Base-by-base conservation (phyloP, 2,329 filamentous ascomycete species). In the Bipolaris victoriae region DNA sequence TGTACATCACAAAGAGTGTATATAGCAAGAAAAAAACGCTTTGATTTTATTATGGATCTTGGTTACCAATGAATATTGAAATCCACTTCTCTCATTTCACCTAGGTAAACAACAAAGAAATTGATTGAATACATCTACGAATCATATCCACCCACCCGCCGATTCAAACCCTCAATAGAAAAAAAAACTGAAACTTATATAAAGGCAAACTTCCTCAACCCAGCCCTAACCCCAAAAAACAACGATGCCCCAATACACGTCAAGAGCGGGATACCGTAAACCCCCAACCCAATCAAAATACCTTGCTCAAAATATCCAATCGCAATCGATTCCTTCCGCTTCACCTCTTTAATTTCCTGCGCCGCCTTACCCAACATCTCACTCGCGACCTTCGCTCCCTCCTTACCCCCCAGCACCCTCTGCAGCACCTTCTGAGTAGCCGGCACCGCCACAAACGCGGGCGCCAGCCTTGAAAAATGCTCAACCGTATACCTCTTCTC, bases 261-360 rank as follows among this genome's bases (percentile, higher is more conserved):
- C 45, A 75, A n/a, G 5, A 75, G 11, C 13, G 73, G 73, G 20
- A 74, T 57, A 6, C 68, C 72, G 49, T 67, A 74, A 16, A 79
- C 31, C 0, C 73, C 73, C 46, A 78, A 52, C 2, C 76, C 77
- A 24, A 77, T 71, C 31, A 64, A 71, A 55, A 61, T 74, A 48
- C 61, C 76, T 62, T 66, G 75, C 66, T 61, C 70, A 29, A 73
- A 73, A 40, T 65, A 72, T 0, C 69, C 70, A 43, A 68, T 60
- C 1, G 71, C 67, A 39, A 71, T 70, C 56, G 61, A 69, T 15
- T 75, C 69, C 16, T 72, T 61, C 10, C 76, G 66, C 61, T 77
- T 77, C 57, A 65, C 66, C 46, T 68, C 66, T 22, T 68, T 62
- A 24, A 74, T 73, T 53, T 73, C 70, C 31, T 58, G 64, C 4